Conservation (phyloP, 257 asterid species). For the Paraleonurus japonicus region DNA sequence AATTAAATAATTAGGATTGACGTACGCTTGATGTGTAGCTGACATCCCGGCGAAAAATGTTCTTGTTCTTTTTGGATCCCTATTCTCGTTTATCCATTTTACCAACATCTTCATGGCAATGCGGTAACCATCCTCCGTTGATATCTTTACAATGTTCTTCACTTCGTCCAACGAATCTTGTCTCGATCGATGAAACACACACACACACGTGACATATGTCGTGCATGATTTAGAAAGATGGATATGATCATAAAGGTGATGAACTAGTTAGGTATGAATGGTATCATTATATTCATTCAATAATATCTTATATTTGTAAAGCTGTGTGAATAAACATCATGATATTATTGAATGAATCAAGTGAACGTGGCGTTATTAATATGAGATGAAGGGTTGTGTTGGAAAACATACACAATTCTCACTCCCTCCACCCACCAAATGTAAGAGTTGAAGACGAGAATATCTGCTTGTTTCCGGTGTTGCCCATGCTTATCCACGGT, state of each 20-base stretch:
- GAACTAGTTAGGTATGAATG: too few relatives aligned
- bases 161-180: slow-evolving; percentile 61
- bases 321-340: too few relatives aligned
- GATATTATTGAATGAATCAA: too few relatives aligned
- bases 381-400: background rate
- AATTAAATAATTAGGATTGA: too few relatives aligned
- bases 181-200: slow-evolving; percentile 30
- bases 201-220: background rate
- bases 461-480: slow-evolving; percentile 71
- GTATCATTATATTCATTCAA: too few relatives aligned
- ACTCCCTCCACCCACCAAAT: slow-evolving; percentile 85
- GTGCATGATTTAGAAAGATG: background rate
- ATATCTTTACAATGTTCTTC: slow-evolving; percentile 31
- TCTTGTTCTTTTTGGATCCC: slow-evolving; percentile 52
- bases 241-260: background rate
- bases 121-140: slow-evolving; percentile 61
- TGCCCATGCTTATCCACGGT: slow-evolving; percentile 67
- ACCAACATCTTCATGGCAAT: slow-evolving; percentile 60
- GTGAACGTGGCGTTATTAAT: too few relatives aligned
- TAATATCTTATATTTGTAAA: too few relatives aligned
- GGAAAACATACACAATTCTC: slow-evolving; percentile 43
- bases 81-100: slow-evolving; percentile 62
- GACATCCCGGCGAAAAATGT: slow-evolving; percentile 74
- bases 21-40: slow-evolving; percentile 63
- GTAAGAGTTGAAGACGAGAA: slow-evolving; percentile 74